Percentiles rank a stretch among this genome's conserved stretches.
These are phyloP conservation scores for Oidium heveae DNA, from an alignment of 2,329 filamentous ascomycete species.

Conservation along the genomic window DNA sequence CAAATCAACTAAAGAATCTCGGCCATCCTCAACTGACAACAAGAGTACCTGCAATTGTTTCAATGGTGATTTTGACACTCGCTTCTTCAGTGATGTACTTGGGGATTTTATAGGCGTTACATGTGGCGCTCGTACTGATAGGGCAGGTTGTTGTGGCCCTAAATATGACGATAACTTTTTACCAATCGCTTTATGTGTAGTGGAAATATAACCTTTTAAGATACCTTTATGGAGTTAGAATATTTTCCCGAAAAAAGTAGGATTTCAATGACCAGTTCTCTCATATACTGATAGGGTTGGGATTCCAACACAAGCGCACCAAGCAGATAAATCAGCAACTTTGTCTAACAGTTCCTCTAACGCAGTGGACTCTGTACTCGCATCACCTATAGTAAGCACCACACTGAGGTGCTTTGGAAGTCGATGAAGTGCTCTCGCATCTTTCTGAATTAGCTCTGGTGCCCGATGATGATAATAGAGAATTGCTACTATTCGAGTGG, in stretches of 20 bases:
- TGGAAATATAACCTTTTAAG: slow-evolving; percentile 71
- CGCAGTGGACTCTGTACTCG: slow-evolving; percentile 42
- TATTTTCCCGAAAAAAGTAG: background rate
- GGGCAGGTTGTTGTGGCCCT: slow-evolving; percentile 42
- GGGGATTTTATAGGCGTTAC: slow-evolving; percentile 30
- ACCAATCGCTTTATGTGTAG: slow-evolving; percentile 54
- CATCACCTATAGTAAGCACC: slow-evolving; percentile 49
- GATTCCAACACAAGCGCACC: slow-evolving; percentile 79
- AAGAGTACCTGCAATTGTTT: slow-evolving; percentile 39
- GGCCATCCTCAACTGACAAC: slow-evolving; percentile 67
- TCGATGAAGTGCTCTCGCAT: slow-evolving; percentile 49
- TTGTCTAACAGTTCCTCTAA: slow-evolving; percentile 72
- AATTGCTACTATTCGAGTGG: slow-evolving; percentile 55
- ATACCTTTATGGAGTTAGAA: slow-evolving; percentile 30
- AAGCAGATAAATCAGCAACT: slow-evolving; percentile 73
- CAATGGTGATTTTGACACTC: slow-evolving; percentile 15
- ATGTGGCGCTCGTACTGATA: slow-evolving; percentile 51
- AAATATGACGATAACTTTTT: slow-evolving; percentile 74
- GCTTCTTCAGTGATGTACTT: slow-evolving; percentile 19
- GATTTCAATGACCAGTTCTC: slow-evolving; percentile 42
- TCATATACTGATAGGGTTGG: slow-evolving; percentile 78
- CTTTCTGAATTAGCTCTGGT: slow-evolving; percentile 71
- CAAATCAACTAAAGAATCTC: slow-evolving; percentile 82
- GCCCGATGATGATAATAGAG: slow-evolving; percentile 90
- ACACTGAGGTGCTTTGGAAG: slow-evolving; percentile 73